Evolutionary conservation across 208 protist species (phyloP).

Genomic region (Phytomonas sp.): DNA sequence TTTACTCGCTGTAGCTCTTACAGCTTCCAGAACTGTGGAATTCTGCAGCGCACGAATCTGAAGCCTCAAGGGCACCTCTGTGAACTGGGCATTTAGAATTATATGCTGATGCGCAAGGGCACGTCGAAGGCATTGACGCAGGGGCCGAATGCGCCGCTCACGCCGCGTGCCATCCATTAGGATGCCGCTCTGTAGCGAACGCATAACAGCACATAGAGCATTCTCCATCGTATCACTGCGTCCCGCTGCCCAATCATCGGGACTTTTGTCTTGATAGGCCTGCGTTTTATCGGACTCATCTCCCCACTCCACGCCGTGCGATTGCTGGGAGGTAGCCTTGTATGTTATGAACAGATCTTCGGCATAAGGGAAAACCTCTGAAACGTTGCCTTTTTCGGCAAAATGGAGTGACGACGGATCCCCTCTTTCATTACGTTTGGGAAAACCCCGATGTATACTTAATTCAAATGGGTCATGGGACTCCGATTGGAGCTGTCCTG

Average conservation of each 20-base stretch:
- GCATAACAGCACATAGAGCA: background rate
- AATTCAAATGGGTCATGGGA: background rate
- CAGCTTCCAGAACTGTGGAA: background rate
- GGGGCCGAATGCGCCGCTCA: background rate
- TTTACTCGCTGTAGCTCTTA: background rate
- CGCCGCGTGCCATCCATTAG: background rate
- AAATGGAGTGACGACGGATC: background rate
- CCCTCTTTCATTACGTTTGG: background rate
- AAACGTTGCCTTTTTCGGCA: background rate
- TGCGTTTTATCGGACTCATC: background rate
- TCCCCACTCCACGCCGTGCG: background rate
- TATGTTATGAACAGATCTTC: background rate
- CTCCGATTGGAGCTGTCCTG: background rate
- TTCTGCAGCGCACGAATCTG: slow-evolving; percentile 27
- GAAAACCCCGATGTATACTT: background rate
- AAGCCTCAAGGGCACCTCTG: slow-evolving; percentile 12
- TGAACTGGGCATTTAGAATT: slow-evolving; percentile 21
- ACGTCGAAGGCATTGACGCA: slow-evolving; percentile 4
- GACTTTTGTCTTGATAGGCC: background rate
- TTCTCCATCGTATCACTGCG: background rate
- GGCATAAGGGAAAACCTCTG: background rate
- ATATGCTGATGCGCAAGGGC: slow-evolving; percentile 8
- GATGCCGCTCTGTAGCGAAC: background rate
- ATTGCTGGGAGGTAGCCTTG: background rate
- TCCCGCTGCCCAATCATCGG: background rate